Conservation (phyloP, 2,329 filamentous ascomycete species). For the Phaeosphaeriaceae sp. region DNA sequence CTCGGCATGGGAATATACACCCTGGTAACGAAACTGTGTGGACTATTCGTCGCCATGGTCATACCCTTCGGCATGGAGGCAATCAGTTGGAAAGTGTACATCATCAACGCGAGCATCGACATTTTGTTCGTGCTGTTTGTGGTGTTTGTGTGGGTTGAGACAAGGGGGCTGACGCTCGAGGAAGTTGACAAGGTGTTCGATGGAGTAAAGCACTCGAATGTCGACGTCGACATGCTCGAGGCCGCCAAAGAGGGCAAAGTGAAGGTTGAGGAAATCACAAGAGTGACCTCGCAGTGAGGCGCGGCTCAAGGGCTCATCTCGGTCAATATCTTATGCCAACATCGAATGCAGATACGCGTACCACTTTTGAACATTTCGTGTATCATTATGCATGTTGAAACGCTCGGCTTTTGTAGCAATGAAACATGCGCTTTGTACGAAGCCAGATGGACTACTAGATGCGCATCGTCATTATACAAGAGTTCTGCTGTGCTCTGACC, state of each 20-base stretch:
- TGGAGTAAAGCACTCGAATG: constrained; percentile 22
- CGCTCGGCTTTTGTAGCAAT: too few relatives aligned
- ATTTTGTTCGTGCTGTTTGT: constrained; percentile 42
- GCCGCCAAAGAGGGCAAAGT: constrained; percentile 1
- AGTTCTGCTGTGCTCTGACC: too few relatives aligned
- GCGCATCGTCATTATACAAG: too few relatives aligned
- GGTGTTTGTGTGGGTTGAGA: constrained; percentile 35
- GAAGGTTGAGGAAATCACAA: constrained; percentile 4
- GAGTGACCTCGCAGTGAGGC: too few relatives aligned
- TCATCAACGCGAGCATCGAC: constrained; percentile 26
- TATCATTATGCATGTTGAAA: too few relatives aligned
- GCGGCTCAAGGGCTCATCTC: too few relatives aligned
- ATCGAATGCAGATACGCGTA: too few relatives aligned
- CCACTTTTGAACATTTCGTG: too few relatives aligned
- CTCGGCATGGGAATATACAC: constrained; percentile 25
- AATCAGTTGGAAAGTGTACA: constrained; percentile 33
- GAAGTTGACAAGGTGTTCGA: constrained; percentile 27
- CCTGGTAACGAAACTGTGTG: constrained; percentile 20
- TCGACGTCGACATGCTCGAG: constrained; percentile 20
- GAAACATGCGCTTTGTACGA: too few relatives aligned
- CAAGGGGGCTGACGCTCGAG: constrained; percentile 23
- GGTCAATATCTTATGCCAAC: too few relatives aligned
- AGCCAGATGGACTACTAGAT: too few relatives aligned
- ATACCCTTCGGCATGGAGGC: constrained; percentile 39
- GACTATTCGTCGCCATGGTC: constrained; percentile 42